phyloP scores from a whole-genome alignment of 257 asterid genomes.

The Scutellaria baicalensis region DNA sequence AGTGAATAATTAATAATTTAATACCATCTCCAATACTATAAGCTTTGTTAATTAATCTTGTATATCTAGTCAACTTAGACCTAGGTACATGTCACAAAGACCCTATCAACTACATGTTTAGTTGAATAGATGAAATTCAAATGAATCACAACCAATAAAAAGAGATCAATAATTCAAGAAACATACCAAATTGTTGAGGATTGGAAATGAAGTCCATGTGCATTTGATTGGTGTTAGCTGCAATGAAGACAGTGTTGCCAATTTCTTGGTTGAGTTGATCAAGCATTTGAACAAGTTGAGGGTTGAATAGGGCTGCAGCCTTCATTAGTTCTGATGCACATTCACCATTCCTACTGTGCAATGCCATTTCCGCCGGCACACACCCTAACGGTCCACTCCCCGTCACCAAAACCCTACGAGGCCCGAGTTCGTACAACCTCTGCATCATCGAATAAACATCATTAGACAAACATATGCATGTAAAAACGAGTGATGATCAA shows the following conservation, averaged over 20 bases:
- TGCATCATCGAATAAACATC: slow-evolving; percentile 20
- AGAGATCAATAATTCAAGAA: too few species aligned
- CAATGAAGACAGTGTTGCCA: slow-evolving; percentile 46
- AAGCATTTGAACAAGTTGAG: slow-evolving; percentile 47
- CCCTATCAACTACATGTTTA: too few species aligned
- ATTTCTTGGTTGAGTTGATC: slow-evolving; percentile 40
- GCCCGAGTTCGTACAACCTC: slow-evolving; percentile 51
- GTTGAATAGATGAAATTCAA: not conserved
- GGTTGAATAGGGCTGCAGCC: slow-evolving; percentile 64
- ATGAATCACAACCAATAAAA: not conserved
- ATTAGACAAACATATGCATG: too few species aligned
- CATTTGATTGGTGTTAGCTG: slow-evolving; percentile 53
- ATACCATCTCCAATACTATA: too few species aligned
- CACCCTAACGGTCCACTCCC: slow-evolving; percentile 94
- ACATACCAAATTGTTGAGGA: slow-evolving; percentile 58
- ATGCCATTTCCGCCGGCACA: slow-evolving; percentile 74
- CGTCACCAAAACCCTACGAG: slow-evolving; percentile 68
- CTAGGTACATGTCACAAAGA: too few species aligned
- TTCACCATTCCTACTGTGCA: slow-evolving; percentile 48
- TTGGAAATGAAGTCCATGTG: slow-evolving; percentile 52
- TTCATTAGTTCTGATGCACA: slow-evolving; percentile 46
- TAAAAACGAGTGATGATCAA: too few species aligned
- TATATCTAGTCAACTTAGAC: too few species aligned
- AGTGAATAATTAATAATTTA: too few species aligned
- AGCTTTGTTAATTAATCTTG: too few species aligned